Evolutionary conservation across 1,284 basidiomycete species (phyloP).

Genomic region (Rhodotorula glutinis): DNA sequence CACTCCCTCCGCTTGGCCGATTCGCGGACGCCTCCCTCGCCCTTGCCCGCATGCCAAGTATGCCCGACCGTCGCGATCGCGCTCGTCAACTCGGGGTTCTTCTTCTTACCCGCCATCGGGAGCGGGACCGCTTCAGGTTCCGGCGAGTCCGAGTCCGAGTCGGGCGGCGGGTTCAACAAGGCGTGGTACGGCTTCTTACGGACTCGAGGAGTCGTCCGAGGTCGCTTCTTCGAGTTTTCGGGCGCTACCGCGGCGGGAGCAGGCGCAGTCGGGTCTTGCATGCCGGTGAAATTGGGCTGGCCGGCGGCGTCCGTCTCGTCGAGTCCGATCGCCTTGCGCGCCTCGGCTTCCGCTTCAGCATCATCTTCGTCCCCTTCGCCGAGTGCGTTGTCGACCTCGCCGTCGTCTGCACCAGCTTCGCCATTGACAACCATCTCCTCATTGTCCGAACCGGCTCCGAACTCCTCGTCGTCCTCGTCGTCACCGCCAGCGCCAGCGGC

Average conservation of each 20-base stretch:
- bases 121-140: conserved; percentile 33
- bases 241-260: not conserved
- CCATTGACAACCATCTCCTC: conserved; percentile 13
- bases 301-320: conserved; percentile 22
- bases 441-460: no score
- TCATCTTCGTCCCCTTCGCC: conserved; percentile 9
- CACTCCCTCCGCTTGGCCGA: conserved; percentile 38
- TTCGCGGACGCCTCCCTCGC: conserved; percentile 41
- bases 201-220: conserved; percentile 24
- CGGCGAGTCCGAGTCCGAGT: conserved; percentile 9
- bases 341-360: conserved; percentile 23
- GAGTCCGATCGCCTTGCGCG: conserved; percentile 31
- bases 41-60: conserved; percentile 41
- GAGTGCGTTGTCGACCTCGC: conserved; percentile 11
- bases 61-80: conserved; percentile 36
- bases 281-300: conserved; percentile 18
- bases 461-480: conserved; percentile 17
- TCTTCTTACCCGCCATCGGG: conserved; percentile 31
- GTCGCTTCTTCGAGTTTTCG: conserved; percentile 26
- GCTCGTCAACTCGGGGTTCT: conserved; percentile 25
- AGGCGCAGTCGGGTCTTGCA: not conserved
- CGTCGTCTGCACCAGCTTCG: conserved; percentile 22
- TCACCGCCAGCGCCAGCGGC: not conserved
- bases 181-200: conserved; percentile 38
- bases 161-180: conserved; percentile 24